Evolutionary conservation across 352 stramenopile species (phyloP).

Genomic region (Hyaloperonospora arabidopsidis): DNA sequence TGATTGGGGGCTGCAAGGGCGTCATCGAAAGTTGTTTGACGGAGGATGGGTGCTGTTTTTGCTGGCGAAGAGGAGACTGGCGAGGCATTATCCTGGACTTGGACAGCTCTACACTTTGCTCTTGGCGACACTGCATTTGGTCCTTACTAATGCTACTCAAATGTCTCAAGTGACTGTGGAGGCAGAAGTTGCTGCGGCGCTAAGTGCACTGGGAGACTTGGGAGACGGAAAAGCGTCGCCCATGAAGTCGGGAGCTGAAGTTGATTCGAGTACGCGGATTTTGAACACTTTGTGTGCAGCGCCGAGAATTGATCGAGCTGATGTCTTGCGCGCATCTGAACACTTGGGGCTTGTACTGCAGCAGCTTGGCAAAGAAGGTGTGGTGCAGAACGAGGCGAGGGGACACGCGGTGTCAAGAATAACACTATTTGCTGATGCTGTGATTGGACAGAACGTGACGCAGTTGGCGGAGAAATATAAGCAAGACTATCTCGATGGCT

Average conservation of each 20-base stretch:
- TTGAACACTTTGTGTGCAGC: conserved; percentile 40
- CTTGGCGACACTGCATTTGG: conserved; percentile 61
- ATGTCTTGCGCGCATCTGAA: conserved; percentile 36
- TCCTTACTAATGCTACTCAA: conserved; percentile 30
- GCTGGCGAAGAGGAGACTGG: conserved; percentile 40
- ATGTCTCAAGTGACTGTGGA: conserved; percentile 48
- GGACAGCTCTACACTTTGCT: conserved; percentile 72
- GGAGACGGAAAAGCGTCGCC: conserved; percentile 19
- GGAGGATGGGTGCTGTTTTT: conserved; percentile 74
- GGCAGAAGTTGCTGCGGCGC: conserved; percentile 62
- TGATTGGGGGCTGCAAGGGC: conserved; percentile 4
- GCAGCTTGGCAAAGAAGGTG: conserved; percentile 25
- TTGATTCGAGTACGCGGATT: conserved; percentile 25
- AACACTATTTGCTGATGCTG: conserved; percentile 28
- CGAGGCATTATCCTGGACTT: conserved; percentile 43
- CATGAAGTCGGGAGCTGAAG: conserved; percentile 2
- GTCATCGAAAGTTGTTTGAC: conserved; percentile 44
- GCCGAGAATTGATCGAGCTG: conserved; percentile 37
- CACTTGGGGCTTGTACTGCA: conserved; percentile 39
- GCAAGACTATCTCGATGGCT: conserved; percentile 36
- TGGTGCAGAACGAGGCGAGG: conserved; percentile 12
- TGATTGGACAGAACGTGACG: conserved; percentile 39
- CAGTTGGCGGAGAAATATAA: conserved; percentile 34
- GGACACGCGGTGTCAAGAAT: conserved; percentile 13
- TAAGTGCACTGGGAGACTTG: conserved; percentile 58